Conservation (phyloP, 805 yeast species). For the Saturnispora saitoi region DNA sequence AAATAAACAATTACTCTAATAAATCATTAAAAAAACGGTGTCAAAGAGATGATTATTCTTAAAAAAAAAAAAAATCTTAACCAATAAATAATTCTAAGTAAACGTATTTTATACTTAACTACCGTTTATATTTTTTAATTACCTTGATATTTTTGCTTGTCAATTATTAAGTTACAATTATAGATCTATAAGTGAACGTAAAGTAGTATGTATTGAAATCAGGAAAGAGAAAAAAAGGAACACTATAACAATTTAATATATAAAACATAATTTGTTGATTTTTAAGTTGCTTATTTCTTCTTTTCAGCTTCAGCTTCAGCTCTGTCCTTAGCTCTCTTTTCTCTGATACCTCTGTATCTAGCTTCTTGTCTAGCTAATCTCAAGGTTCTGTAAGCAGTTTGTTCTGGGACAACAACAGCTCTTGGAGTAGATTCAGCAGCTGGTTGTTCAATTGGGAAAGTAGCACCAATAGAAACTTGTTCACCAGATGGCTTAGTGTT, state of each 20-base stretch:
- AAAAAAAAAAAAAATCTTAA: too few species aligned
- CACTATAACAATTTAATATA: slow-evolving; percentile 6
- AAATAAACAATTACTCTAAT: not conserved
- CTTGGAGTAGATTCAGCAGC: slow-evolving; percentile 69
- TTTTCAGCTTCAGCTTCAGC: slow-evolving; percentile 99
- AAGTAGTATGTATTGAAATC: slow-evolving; percentile 5
- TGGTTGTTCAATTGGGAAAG: slow-evolving; percentile 89
- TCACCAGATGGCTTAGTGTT: slow-evolving; percentile 68
- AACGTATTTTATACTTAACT: too few species aligned
- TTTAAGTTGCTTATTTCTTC: slow-evolving; percentile 65
- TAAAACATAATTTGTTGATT: slow-evolving; percentile 1
- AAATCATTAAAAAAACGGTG: not conserved
- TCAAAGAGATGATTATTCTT: too few species aligned
- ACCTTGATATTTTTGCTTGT: too few species aligned
- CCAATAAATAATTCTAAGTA: too few species aligned
- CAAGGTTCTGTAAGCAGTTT: slow-evolving; percentile 85
- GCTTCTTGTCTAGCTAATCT: slow-evolving; percentile 92
- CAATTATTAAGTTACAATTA: slow-evolving; percentile 1
- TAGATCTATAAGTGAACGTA: slow-evolving; percentile 1
- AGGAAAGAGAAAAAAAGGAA: slow-evolving; percentile 2
- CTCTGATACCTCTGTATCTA: slow-evolving; percentile 92
- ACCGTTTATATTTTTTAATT: too few species aligned
- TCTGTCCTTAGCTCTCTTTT: slow-evolving; percentile 92
- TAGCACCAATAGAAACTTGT: slow-evolving; percentile 65
- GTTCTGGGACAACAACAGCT: slow-evolving; percentile 71